Conservation (phyloP, 495 filamentous ascomycete genomes). For the Penicillium herquei region DNA sequence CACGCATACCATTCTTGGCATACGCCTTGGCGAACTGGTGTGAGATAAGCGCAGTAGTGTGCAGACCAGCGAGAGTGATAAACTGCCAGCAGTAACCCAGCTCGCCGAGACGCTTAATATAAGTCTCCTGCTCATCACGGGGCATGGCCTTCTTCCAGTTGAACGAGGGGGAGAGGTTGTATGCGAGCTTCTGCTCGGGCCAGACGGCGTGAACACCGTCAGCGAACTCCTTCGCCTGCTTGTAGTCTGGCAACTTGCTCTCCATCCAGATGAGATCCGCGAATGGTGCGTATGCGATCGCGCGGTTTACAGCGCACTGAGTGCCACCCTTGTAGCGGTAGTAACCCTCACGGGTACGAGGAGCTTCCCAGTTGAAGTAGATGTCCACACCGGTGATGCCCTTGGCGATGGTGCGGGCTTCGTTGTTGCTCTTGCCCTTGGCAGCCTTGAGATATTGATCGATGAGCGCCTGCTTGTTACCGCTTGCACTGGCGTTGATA, state of each 20-base stretch:
- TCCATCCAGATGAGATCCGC: slow-evolving; percentile 99
- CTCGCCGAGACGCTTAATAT: slow-evolving; percentile 81
- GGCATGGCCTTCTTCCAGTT: slow-evolving; percentile 99
- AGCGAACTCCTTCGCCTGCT: slow-evolving; percentile 92
- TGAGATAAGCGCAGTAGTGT: slow-evolving; percentile 88
- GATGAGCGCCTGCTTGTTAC: slow-evolving; percentile 66
- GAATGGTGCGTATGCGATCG: slow-evolving; percentile 89
- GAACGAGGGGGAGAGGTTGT: slow-evolving; percentile 98
- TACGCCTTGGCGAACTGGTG: slow-evolving; percentile 87
- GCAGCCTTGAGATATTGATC: slow-evolving; percentile 60
- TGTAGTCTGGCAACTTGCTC: slow-evolving; percentile 89
- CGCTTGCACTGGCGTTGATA: slow-evolving; percentile 64
- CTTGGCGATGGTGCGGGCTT: slow-evolving; percentile 81
- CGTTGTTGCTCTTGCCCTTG: slow-evolving; percentile 82
- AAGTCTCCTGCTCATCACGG: slow-evolving; percentile 89
- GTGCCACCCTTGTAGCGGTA: slow-evolving; percentile 91
- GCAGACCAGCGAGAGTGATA: slow-evolving; percentile 97
- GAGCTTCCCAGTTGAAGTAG: slow-evolving; percentile 89
- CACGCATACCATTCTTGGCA: slow-evolving; percentile 81
- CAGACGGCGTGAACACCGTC: slow-evolving; percentile 90
- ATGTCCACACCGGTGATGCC: slow-evolving; percentile 78
- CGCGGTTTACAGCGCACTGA: slow-evolving; percentile 87
- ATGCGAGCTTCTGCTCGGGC: slow-evolving; percentile 96
- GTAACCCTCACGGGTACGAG: slow-evolving; percentile 89
- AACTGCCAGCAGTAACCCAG: slow-evolving; percentile 99